A percentile compares a stretch with the other conserved stretches of the same genome.
These are phyloP conservation scores for Periglandula ipomoeae DNA, from an alignment of 2,329 filamentous ascomycete species.

Conservation along the genomic window DNA sequence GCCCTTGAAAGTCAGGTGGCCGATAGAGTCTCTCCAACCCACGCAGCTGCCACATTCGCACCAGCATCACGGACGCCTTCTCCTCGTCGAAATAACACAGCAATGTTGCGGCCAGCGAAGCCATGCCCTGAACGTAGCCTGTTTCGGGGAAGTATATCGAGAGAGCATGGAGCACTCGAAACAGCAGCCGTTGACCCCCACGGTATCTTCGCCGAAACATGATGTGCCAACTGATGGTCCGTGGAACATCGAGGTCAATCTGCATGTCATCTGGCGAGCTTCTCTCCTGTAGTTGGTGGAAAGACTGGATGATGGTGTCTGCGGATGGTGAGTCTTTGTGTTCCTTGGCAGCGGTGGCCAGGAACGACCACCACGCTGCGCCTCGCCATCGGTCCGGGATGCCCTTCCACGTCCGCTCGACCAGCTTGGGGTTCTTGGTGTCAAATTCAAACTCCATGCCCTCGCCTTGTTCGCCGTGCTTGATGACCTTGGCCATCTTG, in stretches of 20 bases:
- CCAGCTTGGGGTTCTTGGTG: slow-evolving; percentile 68
- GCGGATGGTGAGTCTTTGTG: slow-evolving; percentile 53
- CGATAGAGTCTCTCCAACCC: slow-evolving; percentile 79
- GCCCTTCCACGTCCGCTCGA: slow-evolving; percentile 93
- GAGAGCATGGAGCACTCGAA: slow-evolving; percentile 84
- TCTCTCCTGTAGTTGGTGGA: slow-evolving; percentile 61
- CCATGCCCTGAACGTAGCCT: slow-evolving; percentile 98
- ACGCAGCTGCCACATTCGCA: slow-evolving; percentile 84
- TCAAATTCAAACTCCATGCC: slow-evolving; percentile 72
- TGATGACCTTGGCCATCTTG: slow-evolving; percentile 52
- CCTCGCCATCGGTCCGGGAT: slow-evolving; percentile 94
- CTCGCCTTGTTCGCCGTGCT: slow-evolving; percentile 42
- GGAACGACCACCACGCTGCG: slow-evolving; percentile 90
- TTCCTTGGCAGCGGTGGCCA: slow-evolving; percentile 65
- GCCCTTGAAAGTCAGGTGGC: slow-evolving; percentile 64
- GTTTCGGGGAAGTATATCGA: slow-evolving; percentile 85
- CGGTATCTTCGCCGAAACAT: slow-evolving; percentile 93
- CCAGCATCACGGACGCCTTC: slow-evolving; percentile 88
- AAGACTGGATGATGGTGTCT: slow-evolving; percentile 61
- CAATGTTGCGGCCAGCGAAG: slow-evolving; percentile 80
- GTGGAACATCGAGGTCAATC: slow-evolving; percentile 92
- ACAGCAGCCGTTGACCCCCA: slow-evolving; percentile 83
- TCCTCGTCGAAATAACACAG: slow-evolving; percentile 98
- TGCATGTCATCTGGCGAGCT: slow-evolving; percentile 87
- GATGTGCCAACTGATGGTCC: slow-evolving; percentile 90